Conservation (phyloP, 192 early-diverging fungal genomes). For the Linnemannia schmuckeri region DNA sequence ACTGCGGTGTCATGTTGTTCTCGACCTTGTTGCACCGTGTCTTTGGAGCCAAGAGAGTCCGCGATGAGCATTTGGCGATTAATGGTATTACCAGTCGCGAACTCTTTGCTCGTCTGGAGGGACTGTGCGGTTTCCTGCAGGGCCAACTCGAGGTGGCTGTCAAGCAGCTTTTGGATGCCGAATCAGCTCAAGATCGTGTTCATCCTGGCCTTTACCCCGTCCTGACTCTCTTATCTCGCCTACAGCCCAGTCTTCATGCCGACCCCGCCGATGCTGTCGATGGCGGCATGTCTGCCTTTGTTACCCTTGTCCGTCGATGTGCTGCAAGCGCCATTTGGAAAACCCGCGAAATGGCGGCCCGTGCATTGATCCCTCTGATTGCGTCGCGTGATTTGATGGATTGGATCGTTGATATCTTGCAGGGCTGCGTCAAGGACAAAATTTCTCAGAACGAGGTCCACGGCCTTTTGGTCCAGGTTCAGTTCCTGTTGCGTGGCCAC, state of each 20-base stretch:
- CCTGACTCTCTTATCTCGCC: slow-evolving; percentile 85
- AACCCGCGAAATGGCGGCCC: slow-evolving; percentile 88
- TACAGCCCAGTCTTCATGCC: slow-evolving; percentile 77
- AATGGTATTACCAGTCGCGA: slow-evolving; percentile 89
- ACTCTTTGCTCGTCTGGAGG: slow-evolving; percentile 91
- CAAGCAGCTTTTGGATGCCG: slow-evolving; percentile 61
- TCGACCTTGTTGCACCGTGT: slow-evolving; percentile 85
- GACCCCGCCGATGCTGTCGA: slow-evolving; percentile 38
- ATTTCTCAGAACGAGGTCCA: slow-evolving; percentile 80
- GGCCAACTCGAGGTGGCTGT: slow-evolving; percentile 81
- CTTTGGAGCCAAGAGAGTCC: slow-evolving; percentile 85
- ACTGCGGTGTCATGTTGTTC: slow-evolving; percentile 94
- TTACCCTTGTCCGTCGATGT: slow-evolving; percentile 67
- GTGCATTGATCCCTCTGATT: slow-evolving; percentile 84
- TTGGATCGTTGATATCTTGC: slow-evolving; percentile 64
- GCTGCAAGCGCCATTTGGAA: slow-evolving; percentile 69
- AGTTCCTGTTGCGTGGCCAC: slow-evolving; percentile 77
- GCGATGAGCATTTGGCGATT: slow-evolving; percentile 77
- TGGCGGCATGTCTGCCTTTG: slow-evolving; percentile 60
- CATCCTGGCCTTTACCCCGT: slow-evolving; percentile 94
- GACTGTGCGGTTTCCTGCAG: slow-evolving; percentile 82
- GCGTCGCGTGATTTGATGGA: slow-evolving; percentile 70
- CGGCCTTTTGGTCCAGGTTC: slow-evolving; percentile 80
- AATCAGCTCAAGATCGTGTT: slow-evolving; percentile 59
- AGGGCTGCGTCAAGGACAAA: slow-evolving; percentile 41